Conservation (phyloP, 768 basidiomycete species). For the Pleurotus tuoliensis region DNA sequence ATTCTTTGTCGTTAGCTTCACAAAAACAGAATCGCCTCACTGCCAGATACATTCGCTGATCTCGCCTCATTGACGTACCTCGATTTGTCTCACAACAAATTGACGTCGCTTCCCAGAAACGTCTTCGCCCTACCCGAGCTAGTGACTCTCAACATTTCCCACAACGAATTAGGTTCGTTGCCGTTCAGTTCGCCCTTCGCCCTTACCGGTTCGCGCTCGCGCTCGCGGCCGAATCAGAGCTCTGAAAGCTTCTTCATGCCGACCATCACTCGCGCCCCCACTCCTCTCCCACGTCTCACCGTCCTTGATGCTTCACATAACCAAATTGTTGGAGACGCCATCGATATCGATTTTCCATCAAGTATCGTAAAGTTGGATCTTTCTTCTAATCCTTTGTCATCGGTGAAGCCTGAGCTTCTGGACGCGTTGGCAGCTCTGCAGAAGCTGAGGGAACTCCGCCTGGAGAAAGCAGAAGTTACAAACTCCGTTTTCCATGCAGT, state of each 20-base stretch:
- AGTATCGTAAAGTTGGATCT: slow-evolving; percentile 57
- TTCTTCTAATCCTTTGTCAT: slow-evolving; percentile 63
- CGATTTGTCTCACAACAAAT: slow-evolving; percentile 71
- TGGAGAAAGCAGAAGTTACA: slow-evolving; percentile 54
- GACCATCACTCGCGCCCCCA: slow-evolving; percentile 54
- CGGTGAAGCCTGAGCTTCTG: slow-evolving; percentile 34
- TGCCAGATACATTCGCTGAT: slow-evolving; percentile 69
- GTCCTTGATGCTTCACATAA: slow-evolving; percentile 67
- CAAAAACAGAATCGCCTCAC: slow-evolving; percentile 58
- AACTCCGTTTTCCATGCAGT: slow-evolving; percentile 54
- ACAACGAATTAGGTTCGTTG: slow-evolving; percentile 59
- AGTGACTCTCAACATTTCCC: slow-evolving; percentile 62
- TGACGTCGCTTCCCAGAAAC: slow-evolving; percentile 58
- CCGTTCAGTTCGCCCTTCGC: slow-evolving; percentile 62
- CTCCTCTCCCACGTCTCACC: slow-evolving; percentile 64
- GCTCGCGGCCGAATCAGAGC: slow-evolving; percentile 12
- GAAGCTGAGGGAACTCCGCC: slow-evolving; percentile 53
- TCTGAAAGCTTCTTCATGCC: slow-evolving; percentile 62
- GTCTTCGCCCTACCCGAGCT: slow-evolving; percentile 69
- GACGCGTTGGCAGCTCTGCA: slow-evolving; percentile 41
- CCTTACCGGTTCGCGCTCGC: slow-evolving; percentile 4
- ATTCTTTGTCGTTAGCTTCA: slow-evolving; percentile 49
- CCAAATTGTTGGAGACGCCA: slow-evolving; percentile 47
- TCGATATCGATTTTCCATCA: slow-evolving; percentile 54
- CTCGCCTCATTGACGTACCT: slow-evolving; percentile 61